Base-by-base conservation (phyloP, 176 grass and related monocot species). In the Oropetium thomaeum region DNA sequence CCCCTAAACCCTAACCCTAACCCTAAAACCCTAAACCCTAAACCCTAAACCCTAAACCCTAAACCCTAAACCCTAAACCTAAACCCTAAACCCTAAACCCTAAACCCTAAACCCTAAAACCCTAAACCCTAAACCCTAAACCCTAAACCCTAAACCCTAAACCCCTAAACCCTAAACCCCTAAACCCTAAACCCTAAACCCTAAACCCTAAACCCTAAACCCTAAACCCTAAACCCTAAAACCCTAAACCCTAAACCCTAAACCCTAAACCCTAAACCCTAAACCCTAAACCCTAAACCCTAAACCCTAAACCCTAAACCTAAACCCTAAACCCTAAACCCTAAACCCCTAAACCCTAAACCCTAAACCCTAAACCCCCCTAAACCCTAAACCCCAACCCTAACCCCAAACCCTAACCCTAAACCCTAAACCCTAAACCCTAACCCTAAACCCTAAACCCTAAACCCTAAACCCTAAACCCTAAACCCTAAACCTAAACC, bases 371-470 rank as follows among this genome's bases (percentile, higher is more conserved):
- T 20, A 65, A 77, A 20, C 74, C 74, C 27, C n/a, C n/a, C n/a
- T n/a, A n/a, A 62, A 76, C 51, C 72, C 72, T 62, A 76, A 62
- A 43, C 73, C 73, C 32, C 62, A 58, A 26, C 73, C 53, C 14
- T 27, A 77, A 33, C 30, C 74, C 39, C 14, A 62, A 77, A 28
- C 73, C 73, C 39, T 39, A 77, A 69, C 45, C 42, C 77, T 42
- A 57, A 81, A 81, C 78, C 78, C 62, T 52, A 81, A 79, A 65
- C 77, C 75, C 60, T 64, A 77, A 62, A 64, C 53, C 74, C 37
- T 27, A 45, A 77, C 60, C 32, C 58, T 22, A 42, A 62, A 49
- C 60, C 52, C 37, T 37, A 28, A 62, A 48, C 60, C 52, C 35
- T 22, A 42, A 45, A 65, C 66, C 17, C 44, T 43, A 12, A 51